A percentile compares a stretch with the other conserved stretches of the same genome.
phyloP scores from a whole-genome alignment of 1,284 basidiomycete species.

The Cutaneotrichosporon spelunceum region DNA sequence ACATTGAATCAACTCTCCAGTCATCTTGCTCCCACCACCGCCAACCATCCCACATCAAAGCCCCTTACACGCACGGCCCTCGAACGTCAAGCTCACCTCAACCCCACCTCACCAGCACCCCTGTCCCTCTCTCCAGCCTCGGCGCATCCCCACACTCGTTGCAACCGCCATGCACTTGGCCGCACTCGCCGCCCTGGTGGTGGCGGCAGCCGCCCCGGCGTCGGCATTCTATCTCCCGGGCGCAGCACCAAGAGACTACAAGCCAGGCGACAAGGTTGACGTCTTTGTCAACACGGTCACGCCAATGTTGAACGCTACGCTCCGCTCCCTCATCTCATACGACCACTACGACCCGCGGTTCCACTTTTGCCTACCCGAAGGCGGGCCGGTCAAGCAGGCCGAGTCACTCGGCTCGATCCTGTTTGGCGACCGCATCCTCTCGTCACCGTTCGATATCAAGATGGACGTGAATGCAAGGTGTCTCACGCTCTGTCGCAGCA shows the following conservation, averaged over 20 bases:
- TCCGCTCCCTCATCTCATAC: slow-evolving; percentile 54
- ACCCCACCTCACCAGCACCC: neutral
- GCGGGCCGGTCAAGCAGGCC: slow-evolving; percentile 71
- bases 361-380: slow-evolving; percentile 79
- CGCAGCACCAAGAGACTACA: slow-evolving; percentile 74
- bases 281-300: slow-evolving; percentile 77
- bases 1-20: too few species aligned
- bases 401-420: slow-evolving; percentile 90
- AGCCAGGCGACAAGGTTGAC: slow-evolving; percentile 65
- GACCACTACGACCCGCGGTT: slow-evolving; percentile 56
- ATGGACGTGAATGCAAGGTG: slow-evolving; percentile 60
- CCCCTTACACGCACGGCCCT: too few species aligned
- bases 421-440: slow-evolving; percentile 93
- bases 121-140: neutral
- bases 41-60: neutral
- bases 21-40: too few species aligned
- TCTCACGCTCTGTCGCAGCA: slow-evolving; percentile 66
- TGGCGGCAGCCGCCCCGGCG: slow-evolving; percentile 30
- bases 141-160: neutral
- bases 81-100: neutral
- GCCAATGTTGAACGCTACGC: slow-evolving; percentile 78
- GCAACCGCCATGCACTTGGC: slow-evolving; percentile 21
- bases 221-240: slow-evolving; percentile 68
- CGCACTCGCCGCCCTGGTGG: slow-evolving; percentile 20
- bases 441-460: slow-evolving; percentile 69